Conservation (phyloP, 179 eudicot species). For the Pouteria campechiana region DNA sequence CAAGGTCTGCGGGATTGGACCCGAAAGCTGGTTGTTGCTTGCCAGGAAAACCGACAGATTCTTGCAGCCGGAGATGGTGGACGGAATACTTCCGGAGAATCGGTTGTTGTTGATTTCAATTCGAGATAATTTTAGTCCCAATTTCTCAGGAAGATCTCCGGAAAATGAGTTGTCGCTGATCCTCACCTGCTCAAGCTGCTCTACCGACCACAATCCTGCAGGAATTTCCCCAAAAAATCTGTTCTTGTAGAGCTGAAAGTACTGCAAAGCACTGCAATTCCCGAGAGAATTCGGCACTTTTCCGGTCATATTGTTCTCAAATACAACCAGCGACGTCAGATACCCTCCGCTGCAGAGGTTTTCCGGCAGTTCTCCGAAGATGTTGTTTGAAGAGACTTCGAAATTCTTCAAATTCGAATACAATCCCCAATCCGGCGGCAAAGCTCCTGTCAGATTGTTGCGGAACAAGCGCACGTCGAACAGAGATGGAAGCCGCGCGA, state of each 20-base stretch:
- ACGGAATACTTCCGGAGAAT: slow-evolving; percentile 57
- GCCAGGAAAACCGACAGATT: slow-evolving; percentile 37
- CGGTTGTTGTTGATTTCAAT: slow-evolving; percentile 50
- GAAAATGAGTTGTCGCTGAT: slow-evolving; percentile 45
- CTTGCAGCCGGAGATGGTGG: slow-evolving; percentile 31
- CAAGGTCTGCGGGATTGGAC: slow-evolving; percentile 42
- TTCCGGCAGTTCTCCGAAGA: slow-evolving; percentile 62
- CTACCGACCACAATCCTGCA: slow-evolving; percentile 39
- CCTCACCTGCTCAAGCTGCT: slow-evolving; percentile 17
- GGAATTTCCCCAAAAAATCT: slow-evolving; percentile 55
- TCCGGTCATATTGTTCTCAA: slow-evolving; percentile 45
- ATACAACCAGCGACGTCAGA: slow-evolving; percentile 47
- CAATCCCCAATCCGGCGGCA: slow-evolving; percentile 56
- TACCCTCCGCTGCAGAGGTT: slow-evolving; percentile 32
- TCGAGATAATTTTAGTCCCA: slow-evolving; percentile 35
- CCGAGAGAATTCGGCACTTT: slow-evolving; percentile 49
- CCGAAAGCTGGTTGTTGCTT: slow-evolving; percentile 50
- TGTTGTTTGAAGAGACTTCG: slow-evolving; percentile 41
- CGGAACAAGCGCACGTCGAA: slow-evolving; percentile 19
- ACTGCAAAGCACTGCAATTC: slow-evolving; percentile 23
- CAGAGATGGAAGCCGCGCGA: slow-evolving; percentile 21
- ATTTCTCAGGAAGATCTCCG: slow-evolving; percentile 41
- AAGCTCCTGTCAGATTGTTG: slow-evolving; percentile 41
- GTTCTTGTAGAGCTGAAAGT: slow-evolving; percentile 38
- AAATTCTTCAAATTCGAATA: slow-evolving; percentile 50